Base-by-base conservation (phyloP, 2,329 filamentous ascomycete genomes). In the Aspergillus sp. region DNA sequence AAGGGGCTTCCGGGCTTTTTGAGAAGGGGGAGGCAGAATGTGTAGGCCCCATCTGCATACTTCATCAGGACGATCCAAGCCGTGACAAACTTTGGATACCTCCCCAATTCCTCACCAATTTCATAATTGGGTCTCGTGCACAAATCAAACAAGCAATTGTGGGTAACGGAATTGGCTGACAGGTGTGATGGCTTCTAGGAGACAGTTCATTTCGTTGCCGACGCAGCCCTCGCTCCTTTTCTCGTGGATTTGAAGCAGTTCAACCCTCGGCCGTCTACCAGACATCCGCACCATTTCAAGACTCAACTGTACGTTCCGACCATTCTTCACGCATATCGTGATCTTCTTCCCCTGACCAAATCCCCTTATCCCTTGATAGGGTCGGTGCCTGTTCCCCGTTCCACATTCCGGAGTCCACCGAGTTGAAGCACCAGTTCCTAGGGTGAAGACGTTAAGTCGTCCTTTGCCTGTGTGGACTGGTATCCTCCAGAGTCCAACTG, bases 391-490 rank as follows among this genome's bases (percentile, higher is more conserved):
- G 58, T 65, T 61, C 64, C 65, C 55, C 59, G 58, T 60, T 64
- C 67, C 67, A 71, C 68, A 69, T 72, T 72, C 70, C 65, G 62
- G 63, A 64, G 63, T 61, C 62, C 63, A 69, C 66, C 57, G 59
- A 59, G 57, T 60, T 60, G 58, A 65, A 67, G 63, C 61, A 65
- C 64, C 57, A 55, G 61, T 64, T 66, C 65, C 62, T 65, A 69
- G 65, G 68, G 71, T 72, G 73, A 74, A 76, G 72, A 71, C 73
- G 73, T 76, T 76, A 60, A 71, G 69, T 76, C 73, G 74, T 74
- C 54, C 71, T 76, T 73, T 66, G 69, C 67, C 66, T 68, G 60
- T 67, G n/a, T 52, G 59, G 58, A 66, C 61, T 70, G 64, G 69
- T 64, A 68, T 71, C 62, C 63, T 60, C 52, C 64, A 68, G 61